A percentile compares a stretch with the other conserved stretches of the same genome.
Conservation (phyloP, 768 basidiomycete species). For the Leccinum imitatum region DNA sequence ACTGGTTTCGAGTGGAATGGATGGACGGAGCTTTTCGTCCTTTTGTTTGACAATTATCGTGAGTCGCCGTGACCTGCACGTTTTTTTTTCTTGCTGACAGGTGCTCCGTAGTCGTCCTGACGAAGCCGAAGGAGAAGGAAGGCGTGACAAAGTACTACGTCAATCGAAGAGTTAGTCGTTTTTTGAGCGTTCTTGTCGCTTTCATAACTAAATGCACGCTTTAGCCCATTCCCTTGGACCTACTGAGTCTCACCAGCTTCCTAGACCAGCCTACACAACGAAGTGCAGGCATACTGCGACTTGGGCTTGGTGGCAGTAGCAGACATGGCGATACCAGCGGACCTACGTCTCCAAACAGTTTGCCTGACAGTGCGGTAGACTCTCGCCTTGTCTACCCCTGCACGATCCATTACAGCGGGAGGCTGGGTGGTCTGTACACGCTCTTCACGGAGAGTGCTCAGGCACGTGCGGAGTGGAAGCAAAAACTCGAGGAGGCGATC, state of each 20-base stretch:
- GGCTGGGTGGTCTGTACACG: slow-evolving; percentile 82
- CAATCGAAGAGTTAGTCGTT: slow-evolving; percentile 64
- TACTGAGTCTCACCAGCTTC: slow-evolving; percentile 84
- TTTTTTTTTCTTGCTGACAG: slow-evolving; percentile 11
- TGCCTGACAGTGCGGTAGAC: slow-evolving; percentile 50
- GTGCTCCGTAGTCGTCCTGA: slow-evolving; percentile 71
- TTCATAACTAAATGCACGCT: slow-evolving; percentile 1
- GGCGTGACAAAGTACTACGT: slow-evolving; percentile 75
- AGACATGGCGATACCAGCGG: slow-evolving; percentile 30
- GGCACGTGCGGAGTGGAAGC: slow-evolving; percentile 82
- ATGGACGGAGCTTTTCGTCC: slow-evolving; percentile 86
- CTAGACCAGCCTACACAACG: slow-evolving; percentile 77
- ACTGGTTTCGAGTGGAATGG: slow-evolving; percentile 85
- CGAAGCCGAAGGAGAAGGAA: slow-evolving; percentile 80
- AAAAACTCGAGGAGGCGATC: slow-evolving; percentile 85
- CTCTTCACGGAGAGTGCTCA: slow-evolving; percentile 83
- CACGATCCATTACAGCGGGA: slow-evolving; percentile 85
- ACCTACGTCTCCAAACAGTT: slow-evolving; percentile 23
- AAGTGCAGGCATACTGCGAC: slow-evolving; percentile 67
- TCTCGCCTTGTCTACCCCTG: slow-evolving; percentile 83
- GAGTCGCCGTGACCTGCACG: slow-evolving; percentile 29
- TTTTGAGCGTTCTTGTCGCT: neutral
- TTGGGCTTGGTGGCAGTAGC: slow-evolving; percentile 42
- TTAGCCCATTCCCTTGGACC: slow-evolving; percentile 90
- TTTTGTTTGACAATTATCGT: slow-evolving; percentile 96